Evolutionary conservation across 2,329 filamentous ascomycete species (phyloP).

Genomic region (Fusarium sp.): DNA sequence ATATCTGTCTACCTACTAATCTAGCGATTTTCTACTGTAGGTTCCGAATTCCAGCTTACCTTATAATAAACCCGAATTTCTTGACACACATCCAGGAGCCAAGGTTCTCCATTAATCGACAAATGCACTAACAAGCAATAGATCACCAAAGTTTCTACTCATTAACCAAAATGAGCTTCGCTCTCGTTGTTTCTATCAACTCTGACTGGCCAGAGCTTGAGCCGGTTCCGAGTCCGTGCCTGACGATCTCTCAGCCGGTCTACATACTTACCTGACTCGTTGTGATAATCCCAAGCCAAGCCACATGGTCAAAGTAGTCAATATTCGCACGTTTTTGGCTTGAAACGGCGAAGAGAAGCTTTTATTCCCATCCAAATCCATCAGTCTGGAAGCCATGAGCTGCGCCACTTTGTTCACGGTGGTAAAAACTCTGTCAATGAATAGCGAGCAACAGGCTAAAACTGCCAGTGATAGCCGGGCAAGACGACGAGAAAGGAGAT

Average conservation of each 20-base stretch:
- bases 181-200: background rate
- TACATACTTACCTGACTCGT: conserved; percentile 34
- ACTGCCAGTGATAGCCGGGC: conserved; percentile 1
- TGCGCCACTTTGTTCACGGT: background rate
- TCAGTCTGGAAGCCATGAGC: conserved; percentile 10
- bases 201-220: conserved; percentile 17
- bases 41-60: background rate
- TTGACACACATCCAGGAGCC: background rate
- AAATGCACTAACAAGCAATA: conserved; percentile 21
- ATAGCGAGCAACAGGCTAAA: conserved; percentile 12
- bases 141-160: background rate
- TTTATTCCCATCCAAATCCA: background rate
- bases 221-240: conserved; percentile 39
- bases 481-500: conserved; percentile 37
- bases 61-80: background rate
- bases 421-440: background rate
- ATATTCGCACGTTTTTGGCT: conserved; percentile 3
- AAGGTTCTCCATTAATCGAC: background rate
- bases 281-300: conserved; percentile 3
- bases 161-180: conserved; percentile 36
- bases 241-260: conserved; percentile 38
- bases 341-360: conserved; percentile 12
- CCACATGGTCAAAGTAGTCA: conserved; percentile 6
- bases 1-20: background rate
- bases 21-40: background rate